Conservation (phyloP, 2,329 filamentous ascomycete species). For the Phialophora chinensis region DNA sequence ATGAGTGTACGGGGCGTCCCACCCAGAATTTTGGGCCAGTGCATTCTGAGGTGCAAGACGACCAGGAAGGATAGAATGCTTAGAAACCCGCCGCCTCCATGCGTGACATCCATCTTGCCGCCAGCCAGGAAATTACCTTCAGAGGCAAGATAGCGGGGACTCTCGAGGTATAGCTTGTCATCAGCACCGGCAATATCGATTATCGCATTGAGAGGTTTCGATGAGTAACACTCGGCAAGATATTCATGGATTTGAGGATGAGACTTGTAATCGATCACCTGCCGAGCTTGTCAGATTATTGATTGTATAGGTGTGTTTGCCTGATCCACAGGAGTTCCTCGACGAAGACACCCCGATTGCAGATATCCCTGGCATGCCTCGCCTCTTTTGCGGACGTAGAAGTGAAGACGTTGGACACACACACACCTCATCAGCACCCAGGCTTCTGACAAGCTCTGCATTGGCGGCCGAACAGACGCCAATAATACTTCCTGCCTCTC, state of each 20-base stretch:
- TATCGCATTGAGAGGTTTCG: conserved; percentile 21
- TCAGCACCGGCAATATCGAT: conserved; percentile 24
- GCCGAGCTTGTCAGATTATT: neutral
- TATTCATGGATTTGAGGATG: conserved; percentile 19
- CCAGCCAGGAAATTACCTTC: conserved; percentile 23
- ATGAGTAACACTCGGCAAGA: conserved; percentile 19
- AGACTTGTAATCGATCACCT: conserved; percentile 25
- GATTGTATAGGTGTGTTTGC: neutral
- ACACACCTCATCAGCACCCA: conserved; percentile 31
- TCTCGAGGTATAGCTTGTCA: conserved; percentile 14
- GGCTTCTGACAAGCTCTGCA: conserved; percentile 10
- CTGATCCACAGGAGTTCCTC: no score
- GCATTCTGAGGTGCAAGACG: neutral
- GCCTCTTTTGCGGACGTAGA: neutral
- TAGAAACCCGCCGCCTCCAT: conserved; percentile 5
- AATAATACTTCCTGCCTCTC: conserved; percentile 15
- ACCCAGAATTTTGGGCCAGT: conserved; percentile 19
- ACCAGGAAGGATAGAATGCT: conserved; percentile 8
- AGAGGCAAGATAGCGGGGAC: conserved; percentile 22
- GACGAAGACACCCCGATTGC: neutral
- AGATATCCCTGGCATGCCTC: neutral
- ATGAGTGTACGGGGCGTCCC: conserved; percentile 21
- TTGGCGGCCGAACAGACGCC: conserved; percentile 23
- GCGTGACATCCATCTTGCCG: conserved; percentile 21
- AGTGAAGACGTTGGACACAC: neutral